Percentiles rank a stretch among this genome's conserved stretches.
Evolutionary conservation across 1,139 yeast genomes (phyloP).

Genomic region (Meyerozyma guilliermondii): DNA sequence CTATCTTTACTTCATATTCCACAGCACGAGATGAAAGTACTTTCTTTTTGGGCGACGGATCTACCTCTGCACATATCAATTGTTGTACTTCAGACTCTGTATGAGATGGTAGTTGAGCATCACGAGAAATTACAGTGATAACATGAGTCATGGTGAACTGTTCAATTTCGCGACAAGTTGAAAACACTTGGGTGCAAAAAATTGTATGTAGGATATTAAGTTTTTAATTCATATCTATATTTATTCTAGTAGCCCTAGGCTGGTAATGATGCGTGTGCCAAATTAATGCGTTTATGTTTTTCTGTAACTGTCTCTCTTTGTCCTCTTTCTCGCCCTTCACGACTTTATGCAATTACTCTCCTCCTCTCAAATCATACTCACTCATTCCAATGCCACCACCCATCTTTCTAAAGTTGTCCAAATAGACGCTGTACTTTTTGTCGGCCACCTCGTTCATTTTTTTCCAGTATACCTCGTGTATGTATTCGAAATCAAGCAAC

Average conservation of each 20-base stretch:
- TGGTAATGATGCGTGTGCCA: too few relatives aligned
- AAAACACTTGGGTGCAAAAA: background rate
- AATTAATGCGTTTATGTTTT: too few relatives aligned
- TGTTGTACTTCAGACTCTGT: background rate
- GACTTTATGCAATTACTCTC: background rate
- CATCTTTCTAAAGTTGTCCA: slow-evolving; percentile 33
- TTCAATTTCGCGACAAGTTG: background rate
- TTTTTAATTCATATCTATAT: too few relatives aligned
- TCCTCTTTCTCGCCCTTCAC: too few relatives aligned
- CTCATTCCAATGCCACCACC: slow-evolving; percentile 41
- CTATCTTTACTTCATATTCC: slow-evolving; percentile 9
- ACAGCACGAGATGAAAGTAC: slow-evolving; percentile 7
- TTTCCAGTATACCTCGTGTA: slow-evolving; percentile 41
- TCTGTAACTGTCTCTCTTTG: too few relatives aligned
- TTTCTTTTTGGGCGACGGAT: background rate
- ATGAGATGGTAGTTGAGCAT: background rate
- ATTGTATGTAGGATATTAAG: too few relatives aligned
- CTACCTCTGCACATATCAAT: background rate
- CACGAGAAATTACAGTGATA: background rate
- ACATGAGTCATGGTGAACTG: slow-evolving; percentile 1
- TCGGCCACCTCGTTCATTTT: slow-evolving; percentile 38
- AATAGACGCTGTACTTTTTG: slow-evolving; percentile 28
- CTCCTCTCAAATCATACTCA: slow-evolving; percentile 37
- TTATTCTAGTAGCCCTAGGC: too few relatives aligned
- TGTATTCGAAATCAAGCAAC: slow-evolving; percentile 36